Evolutionary conservation across 1,284 basidiomycete genomes (phyloP).

Genomic region (Ustilago sp.): DNA sequence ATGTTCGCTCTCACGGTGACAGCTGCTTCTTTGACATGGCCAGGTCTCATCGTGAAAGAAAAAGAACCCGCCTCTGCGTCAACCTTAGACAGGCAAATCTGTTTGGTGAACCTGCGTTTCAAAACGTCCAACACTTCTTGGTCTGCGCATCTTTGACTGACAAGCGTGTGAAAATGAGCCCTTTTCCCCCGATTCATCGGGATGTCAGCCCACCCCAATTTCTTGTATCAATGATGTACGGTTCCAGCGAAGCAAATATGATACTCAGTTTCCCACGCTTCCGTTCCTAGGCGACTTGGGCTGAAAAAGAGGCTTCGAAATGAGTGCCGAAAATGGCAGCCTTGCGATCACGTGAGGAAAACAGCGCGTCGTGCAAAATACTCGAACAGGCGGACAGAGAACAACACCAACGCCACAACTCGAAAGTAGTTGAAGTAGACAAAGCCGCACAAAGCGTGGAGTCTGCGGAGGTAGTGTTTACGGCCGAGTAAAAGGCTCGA

Average conservation of each 20-base stretch:
- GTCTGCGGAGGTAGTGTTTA: no score
- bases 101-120: not conserved
- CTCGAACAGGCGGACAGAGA: not conserved
- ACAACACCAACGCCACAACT: not conserved
- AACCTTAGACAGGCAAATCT: not conserved
- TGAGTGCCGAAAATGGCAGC: not conserved
- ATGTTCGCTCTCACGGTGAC: not conserved
- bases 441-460: no score
- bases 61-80: not conserved
- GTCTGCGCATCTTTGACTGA: not conserved
- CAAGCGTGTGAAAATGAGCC: constrained; percentile 2
- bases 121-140: not conserved
- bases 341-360: not conserved
- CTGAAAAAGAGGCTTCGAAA: not conserved
- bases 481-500: no score
- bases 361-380: not conserved
- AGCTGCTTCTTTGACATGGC: not conserved
- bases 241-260: not conserved
- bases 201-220: not conserved
- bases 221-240: no score
- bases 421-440: no score
- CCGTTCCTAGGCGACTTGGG: constrained; percentile 8
- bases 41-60: not conserved
- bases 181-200: not conserved
- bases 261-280: constrained; percentile 8